Evolutionary conservation across 345 rosid genomes (phyloP).

Genomic region (Corchorus capsularis): DNA sequence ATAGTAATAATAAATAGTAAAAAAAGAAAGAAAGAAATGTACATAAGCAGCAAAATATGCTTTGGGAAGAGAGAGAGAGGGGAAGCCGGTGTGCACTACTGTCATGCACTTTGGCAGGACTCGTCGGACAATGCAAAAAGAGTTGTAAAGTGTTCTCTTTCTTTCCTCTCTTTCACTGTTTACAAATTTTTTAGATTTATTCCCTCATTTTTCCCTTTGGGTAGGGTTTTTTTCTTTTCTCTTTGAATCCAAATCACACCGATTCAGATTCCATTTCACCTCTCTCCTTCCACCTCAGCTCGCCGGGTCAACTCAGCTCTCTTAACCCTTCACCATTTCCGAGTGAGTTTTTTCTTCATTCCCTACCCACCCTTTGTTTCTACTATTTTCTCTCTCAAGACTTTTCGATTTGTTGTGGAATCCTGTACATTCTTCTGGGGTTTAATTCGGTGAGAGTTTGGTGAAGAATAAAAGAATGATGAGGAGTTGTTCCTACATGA

Average conservation of each 20-base stretch:
- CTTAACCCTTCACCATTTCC: constrained; percentile 6
- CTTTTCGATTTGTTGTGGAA: constrained; percentile 12
- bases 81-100: constrained; percentile 17
- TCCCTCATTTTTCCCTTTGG: constrained; percentile 4
- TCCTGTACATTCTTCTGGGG: not conserved
- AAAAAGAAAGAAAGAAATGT: too few relatives aligned
- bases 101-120: constrained; percentile 56
- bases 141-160: constrained; percentile 6
- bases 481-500: constrained; percentile 27
- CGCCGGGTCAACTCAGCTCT: constrained; percentile 23
- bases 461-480: constrained; percentile 22
- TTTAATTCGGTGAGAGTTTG: constrained; percentile 36
- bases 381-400: constrained; percentile 21
- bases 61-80: too few relatives aligned
- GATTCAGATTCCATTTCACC: constrained; percentile 28
- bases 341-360: constrained; percentile 31
- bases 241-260: constrained; percentile 17
- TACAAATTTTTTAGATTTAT: not conserved
- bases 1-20: too few relatives aligned
- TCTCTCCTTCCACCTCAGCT: constrained; percentile 6
- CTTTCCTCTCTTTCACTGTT: constrained; percentile 17
- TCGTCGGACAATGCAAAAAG: constrained; percentile 30
- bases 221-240: constrained; percentile 30
- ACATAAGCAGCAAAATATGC: too few relatives aligned
- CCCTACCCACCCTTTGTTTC: not conserved